Evolutionary conservation across 2,329 filamentous ascomycete species (phyloP).

Genomic region (Nemania sp.): DNA sequence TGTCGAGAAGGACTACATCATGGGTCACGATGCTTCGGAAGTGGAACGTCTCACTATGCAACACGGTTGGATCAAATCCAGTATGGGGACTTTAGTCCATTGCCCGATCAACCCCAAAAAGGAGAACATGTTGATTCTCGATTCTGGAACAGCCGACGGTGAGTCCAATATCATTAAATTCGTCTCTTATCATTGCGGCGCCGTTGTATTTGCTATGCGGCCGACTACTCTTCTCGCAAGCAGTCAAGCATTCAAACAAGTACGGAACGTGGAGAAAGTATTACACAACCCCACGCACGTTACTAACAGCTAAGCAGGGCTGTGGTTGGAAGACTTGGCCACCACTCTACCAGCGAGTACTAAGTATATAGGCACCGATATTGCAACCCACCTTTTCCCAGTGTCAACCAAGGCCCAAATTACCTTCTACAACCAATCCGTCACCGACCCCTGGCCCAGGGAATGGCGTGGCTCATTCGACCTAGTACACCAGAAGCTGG

Average conservation of each 20-base stretch:
- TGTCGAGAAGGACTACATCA: neutral
- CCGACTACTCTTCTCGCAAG: too few species aligned
- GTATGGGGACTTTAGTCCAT: slow-evolving; percentile 1
- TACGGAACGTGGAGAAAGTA: too few species aligned
- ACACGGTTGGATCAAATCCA: neutral
- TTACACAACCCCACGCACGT: too few species aligned
- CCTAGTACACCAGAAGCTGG: slow-evolving; percentile 15
- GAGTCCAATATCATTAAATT: neutral
- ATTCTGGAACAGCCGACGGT: neutral
- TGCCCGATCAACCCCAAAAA: neutral
- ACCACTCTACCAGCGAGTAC: neutral
- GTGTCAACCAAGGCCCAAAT: neutral
- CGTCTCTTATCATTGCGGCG: neutral
- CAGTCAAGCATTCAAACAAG: too few species aligned
- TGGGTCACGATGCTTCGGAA: neutral
- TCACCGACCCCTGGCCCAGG: slow-evolving; percentile 2
- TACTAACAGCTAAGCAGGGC: neutral
- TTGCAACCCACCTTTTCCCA: neutral
- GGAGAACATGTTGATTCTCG: neutral
- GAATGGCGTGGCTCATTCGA: slow-evolving; percentile 12
- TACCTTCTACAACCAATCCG: slow-evolving; percentile 9
- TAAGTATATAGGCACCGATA: neutral
- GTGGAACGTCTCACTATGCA: neutral
- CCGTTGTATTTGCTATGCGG: too few species aligned
- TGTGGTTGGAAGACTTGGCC: slow-evolving; percentile 1